A percentile compares a stretch with the other conserved stretches of the same genome.
These are phyloP conservation scores for Pharnaceum exiguum DNA, from an alignment of 148 eudicot species.

Conservation along the genomic window DNA sequence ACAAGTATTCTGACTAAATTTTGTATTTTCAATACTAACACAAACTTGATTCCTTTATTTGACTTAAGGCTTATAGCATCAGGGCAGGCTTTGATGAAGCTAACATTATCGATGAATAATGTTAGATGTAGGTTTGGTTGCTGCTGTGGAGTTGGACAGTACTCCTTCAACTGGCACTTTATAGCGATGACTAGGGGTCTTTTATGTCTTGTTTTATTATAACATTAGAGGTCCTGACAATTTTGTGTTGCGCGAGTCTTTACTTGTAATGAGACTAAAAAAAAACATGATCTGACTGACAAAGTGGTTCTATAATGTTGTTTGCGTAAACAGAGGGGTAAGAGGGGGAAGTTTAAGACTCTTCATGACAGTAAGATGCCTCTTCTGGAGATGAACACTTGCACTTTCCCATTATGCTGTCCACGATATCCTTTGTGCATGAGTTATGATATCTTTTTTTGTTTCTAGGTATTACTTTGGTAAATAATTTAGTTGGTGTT, in stretches of 20 bases:
- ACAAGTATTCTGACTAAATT: conserved; percentile 42
- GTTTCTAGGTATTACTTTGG: no score
- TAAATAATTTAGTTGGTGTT: no score
- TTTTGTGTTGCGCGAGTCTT: no score
- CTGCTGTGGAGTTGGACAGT: conserved; percentile 17
- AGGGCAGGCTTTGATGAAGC: conserved; percentile 67
- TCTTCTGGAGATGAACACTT: neutral
- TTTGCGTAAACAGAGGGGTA: no score
- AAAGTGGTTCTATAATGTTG: no score
- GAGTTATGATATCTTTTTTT: no score
- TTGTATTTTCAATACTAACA: conserved; percentile 44
- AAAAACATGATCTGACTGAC: no score
- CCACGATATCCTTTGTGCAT: no score
- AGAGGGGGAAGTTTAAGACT: neutral
- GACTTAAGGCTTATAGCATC: conserved; percentile 33
- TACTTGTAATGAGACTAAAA: neutral
- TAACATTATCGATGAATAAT: conserved; percentile 47
- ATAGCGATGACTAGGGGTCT: conserved; percentile 1
- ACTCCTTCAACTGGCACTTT: neutral
- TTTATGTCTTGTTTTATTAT: conserved; percentile 1
- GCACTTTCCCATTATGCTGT: neutral
- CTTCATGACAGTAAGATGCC: neutral
- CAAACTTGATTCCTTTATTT: conserved; percentile 39
- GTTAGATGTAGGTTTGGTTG: conserved; percentile 25
- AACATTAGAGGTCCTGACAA: neutral